Evolutionary conservation across 129 eudicot genomes (phyloP).

Genomic region (Centella asiatica): DNA sequence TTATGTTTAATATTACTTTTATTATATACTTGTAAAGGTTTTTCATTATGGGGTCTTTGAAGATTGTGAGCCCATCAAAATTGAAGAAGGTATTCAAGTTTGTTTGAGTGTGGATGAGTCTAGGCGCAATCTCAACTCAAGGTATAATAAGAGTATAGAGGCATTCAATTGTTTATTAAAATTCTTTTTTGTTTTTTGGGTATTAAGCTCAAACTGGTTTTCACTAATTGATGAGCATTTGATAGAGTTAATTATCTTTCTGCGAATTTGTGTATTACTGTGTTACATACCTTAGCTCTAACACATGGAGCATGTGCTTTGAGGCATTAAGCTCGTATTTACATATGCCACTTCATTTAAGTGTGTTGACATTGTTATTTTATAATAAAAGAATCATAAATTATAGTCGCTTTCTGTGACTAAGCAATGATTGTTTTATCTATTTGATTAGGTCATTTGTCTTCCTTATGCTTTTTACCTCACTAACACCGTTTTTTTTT

Average conservation of each 20-base stretch:
- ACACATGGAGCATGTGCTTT: background rate
- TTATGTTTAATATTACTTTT: background rate
- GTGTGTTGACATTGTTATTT: background rate
- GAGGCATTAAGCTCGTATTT: background rate
- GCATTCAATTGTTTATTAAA: too few relatives aligned
- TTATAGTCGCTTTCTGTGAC: background rate
- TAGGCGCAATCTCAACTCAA: conserved; percentile 56
- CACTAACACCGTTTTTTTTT: background rate
- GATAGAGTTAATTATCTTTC: too few relatives aligned
- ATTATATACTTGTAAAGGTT: conserved; percentile 33
- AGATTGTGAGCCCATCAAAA: conserved; percentile 19
- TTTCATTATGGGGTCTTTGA: conserved; percentile 75
- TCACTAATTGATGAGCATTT: too few relatives aligned
- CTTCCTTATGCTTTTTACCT: background rate
- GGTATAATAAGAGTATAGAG: conserved; percentile 19
- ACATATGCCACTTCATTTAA: background rate
- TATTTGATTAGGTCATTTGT: background rate
- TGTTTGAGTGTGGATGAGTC: conserved; percentile 49
- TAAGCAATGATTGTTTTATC: too few relatives aligned
- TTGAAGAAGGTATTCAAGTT: conserved; percentile 44
- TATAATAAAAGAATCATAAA: background rate
- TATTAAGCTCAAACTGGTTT: background rate
- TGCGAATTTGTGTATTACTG: too few relatives aligned
- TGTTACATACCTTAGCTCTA: background rate
- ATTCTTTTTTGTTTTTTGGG: background rate